A percentile compares a stretch with the other conserved stretches of the same genome.
Conservation (phyloP, 768 basidiomycete genomes). For the Suillus subluteus region DNA sequence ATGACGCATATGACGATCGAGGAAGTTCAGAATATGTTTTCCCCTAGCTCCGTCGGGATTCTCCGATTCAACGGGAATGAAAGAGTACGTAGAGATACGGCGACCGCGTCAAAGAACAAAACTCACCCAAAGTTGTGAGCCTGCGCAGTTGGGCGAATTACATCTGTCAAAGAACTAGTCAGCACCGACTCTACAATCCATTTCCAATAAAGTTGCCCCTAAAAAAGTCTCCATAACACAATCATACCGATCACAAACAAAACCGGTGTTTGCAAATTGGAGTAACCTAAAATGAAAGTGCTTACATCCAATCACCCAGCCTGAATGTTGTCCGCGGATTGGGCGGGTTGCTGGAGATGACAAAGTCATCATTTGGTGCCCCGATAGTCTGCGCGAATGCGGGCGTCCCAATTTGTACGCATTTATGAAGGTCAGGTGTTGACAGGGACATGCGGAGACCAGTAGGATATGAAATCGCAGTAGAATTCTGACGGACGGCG, state of each 20-base stretch:
- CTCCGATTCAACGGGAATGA: background rate
- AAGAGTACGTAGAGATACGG: background rate
- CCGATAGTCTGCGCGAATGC: background rate
- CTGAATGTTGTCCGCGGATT: conserved; percentile 70
- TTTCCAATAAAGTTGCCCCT: conserved; percentile 24
- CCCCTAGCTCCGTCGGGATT: background rate
- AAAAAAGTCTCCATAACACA: conserved; percentile 5
- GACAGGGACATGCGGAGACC: conserved; percentile 40
- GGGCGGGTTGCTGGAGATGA: conserved; percentile 71
- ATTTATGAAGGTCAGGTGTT: conserved; percentile 35
- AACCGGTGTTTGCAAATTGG: conserved; percentile 15
- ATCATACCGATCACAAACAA: conserved; percentile 18
- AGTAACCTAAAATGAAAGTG: conserved; percentile 20
- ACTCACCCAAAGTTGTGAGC: conserved; percentile 88
- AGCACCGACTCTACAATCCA: conserved; percentile 19
- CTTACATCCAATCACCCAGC: conserved; percentile 79
- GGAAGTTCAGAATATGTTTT: background rate
- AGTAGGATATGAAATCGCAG: conserved; percentile 11
- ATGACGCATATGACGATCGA: conserved; percentile 21
- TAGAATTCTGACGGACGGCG: conserved; percentile 19
- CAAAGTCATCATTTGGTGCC: conserved; percentile 43
- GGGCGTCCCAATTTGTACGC: conserved; percentile 16
- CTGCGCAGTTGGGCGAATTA: conserved; percentile 64
- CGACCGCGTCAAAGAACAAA: conserved; percentile 11
- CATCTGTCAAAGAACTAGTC: conserved; percentile 51